Evolutionary conservation across 78 protist species (phyloP), one percentile per base, ranked within the genome.

Genomic region (Abeoforma whisleri): DNA sequence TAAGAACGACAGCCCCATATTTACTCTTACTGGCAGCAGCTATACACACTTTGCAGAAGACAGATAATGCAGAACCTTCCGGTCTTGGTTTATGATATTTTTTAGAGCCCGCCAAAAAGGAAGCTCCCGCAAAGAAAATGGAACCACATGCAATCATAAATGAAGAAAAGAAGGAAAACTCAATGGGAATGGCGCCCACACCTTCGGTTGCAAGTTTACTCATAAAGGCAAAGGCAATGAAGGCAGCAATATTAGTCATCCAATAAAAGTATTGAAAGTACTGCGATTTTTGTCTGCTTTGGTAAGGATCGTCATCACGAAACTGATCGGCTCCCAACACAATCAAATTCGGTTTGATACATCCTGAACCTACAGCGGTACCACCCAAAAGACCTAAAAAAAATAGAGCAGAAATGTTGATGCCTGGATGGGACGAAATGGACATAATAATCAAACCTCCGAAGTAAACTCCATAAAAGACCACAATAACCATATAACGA

Each of bases 241-340:
- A 28, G n/a, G 87, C 87, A 0, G 76, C 87, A 68, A 69, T 16
- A 25, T 84, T 84, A 36, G 68, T 84, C 31, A 30, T 5, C 74
- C 2, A 62, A 76, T 84, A 84, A 37, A 84, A 84, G 39, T 31
- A 84, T 57, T 19, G 5, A 38, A 84, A 84, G 22, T 68, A 57
- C 30, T 62, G 23, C 39, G 40, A 69, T 37, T 81, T 48, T 38
- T 81, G 72, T 19, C 19, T 28, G 57, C 25, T 72, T 8, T 81
- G 40, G 62, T 48, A 48, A 48, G 30, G 5, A 12, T 5, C 5
- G 8, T 8, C 16, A 36, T 23, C 22, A 19, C 68, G 57, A 0
- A 62, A 69, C 74, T 84, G 87, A 36, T 84, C 87, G 16, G 75
- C 87, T 12, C 77, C 87, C 2, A 84, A 69, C 31, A 16, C 23